Evolutionary conservation across 2,329 filamentous ascomycete species (phyloP).

Genomic region (Myriosclerotinia scirpicola): DNA sequence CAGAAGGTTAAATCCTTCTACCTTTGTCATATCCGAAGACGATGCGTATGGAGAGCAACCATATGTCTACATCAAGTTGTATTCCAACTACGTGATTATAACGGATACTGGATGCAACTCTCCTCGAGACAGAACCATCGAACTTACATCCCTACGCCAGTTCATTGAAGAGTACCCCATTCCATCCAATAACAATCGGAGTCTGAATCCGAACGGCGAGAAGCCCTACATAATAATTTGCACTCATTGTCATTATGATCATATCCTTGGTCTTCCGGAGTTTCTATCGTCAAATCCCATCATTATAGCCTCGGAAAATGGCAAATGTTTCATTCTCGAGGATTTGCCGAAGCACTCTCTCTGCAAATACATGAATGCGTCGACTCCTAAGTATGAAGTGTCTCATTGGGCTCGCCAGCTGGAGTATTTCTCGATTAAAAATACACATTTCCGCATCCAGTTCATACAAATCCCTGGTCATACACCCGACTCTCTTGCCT

Average conservation of each 20-base stretch:
- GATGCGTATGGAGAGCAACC: constrained; percentile 47
- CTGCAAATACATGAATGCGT: constrained; percentile 43
- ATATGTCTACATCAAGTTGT: constrained; percentile 49
- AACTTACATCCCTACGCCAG: constrained; percentile 42
- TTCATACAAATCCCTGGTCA: constrained; percentile 47
- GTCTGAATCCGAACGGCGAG: constrained; percentile 42
- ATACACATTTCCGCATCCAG: constrained; percentile 42
- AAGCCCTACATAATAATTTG: constrained; percentile 46
- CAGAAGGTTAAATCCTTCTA: constrained; percentile 44
- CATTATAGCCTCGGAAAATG: constrained; percentile 42
- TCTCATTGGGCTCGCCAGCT: constrained; percentile 46
- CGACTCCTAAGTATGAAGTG: constrained; percentile 45
- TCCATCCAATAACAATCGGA: constrained; percentile 39
- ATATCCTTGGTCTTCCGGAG: constrained; percentile 39
- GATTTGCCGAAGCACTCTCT: constrained; percentile 45
- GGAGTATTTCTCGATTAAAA: constrained; percentile 37
- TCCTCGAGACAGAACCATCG: constrained; percentile 36
- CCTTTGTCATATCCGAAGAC: constrained; percentile 47
- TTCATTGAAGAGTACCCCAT: constrained; percentile 47
- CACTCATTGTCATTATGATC: constrained; percentile 51
- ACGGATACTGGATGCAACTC: constrained; percentile 50
- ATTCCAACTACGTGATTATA: constrained; percentile 43
- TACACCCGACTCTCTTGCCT: constrained; percentile 14
- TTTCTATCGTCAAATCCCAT: constrained; percentile 32
- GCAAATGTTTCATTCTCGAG: constrained; percentile 44